Percentiles rank a stretch among this genome's conserved stretches.
phyloP scores from a whole-genome alignment of 495 filamentous ascomycete species.

The Aspergillus coremiiformis region DNA sequence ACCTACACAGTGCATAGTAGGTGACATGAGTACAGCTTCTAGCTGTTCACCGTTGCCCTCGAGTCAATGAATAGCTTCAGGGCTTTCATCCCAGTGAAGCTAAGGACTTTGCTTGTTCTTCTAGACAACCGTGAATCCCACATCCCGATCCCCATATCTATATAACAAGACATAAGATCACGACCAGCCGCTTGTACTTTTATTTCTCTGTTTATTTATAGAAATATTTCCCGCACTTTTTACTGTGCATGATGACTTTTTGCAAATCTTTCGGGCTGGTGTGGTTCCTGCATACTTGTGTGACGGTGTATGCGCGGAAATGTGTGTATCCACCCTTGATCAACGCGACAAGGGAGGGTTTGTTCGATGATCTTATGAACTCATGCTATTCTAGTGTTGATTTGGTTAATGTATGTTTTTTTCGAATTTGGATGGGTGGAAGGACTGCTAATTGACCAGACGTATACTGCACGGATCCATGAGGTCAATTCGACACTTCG shows the following conservation, averaged over 20 bases:
- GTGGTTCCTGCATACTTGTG: neutral
- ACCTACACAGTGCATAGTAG: neutral
- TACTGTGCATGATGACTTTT: neutral
- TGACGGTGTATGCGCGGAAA: neutral
- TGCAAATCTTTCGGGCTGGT: neutral
- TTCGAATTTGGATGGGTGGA: too few relatives aligned
- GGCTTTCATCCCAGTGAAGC: neutral
- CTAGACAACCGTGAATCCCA: neutral
- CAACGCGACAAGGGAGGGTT: slow-evolving; percentile 41
- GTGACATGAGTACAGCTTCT: neutral
- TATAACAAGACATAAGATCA: neutral
- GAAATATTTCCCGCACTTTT: neutral
- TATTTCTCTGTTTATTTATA: too few relatives aligned
- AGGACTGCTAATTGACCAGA: too few relatives aligned
- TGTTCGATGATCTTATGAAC: slow-evolving; percentile 5
- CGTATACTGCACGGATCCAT: slow-evolving; percentile 45
- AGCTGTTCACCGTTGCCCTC: neutral
- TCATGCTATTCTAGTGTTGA: slow-evolving; percentile 50
- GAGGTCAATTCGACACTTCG: slow-evolving; percentile 46
- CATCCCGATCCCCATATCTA: neutral
- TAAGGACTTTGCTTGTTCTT: neutral
- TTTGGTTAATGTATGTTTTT: slow-evolving; percentile 40
- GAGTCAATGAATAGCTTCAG: neutral
- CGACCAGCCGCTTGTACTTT: too few relatives aligned
- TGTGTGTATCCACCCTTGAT: slow-evolving; percentile 25